Evolutionary conservation across 176 grass and related monocot genomes (phyloP), one percentile per base, ranked within the genome.

Genomic region (Ampelocalamus luodianensis): DNA sequence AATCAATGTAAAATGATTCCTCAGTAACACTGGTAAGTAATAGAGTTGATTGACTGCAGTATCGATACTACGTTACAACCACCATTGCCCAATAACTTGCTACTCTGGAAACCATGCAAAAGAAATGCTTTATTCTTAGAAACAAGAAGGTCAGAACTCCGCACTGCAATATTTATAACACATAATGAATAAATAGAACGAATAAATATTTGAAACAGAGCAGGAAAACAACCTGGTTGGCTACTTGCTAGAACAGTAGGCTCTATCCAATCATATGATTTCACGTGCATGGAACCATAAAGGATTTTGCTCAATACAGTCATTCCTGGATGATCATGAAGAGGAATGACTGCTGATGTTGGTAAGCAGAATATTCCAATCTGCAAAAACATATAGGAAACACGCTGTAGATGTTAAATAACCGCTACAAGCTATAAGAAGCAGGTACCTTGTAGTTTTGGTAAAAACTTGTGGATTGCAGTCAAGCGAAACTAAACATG

Each of bases 361-460:
- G 96, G 96, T 49, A 98, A 89, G 77, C 93, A 98, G 81, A 98
- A 98, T 90, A 98, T 92, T 78, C 87, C 91, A 83, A 98, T 92
- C 96, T 98, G 89, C 48, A 74, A 58, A 88, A 98, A 70, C 38
- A 88, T 17, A 84, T 20, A 58, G 1, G 50, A 71, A 65, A 22
- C 22, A 8, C 32, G 54, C 70, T 72, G 18, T 0, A 65, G 16
- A 24, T 16, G 68, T 74, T 74, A 80, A 71, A 73, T 10, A 45
- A 9, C 11, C 7, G 9, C 10, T 50, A 75, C 14, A 46, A 67
- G 15, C 15, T 22, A 79, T 46, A 59, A 67, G 37, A 37, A 66
- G 10, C 46, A 84, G 10, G 11, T 24, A 51, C 45, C 50, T 15
- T 78, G 5, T 11, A 85, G 26, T 74, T 24, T 10, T 78, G 17